These are phyloP conservation scores for Nemania sp. DNA, from an alignment of 2,329 filamentous ascomycete species.

Conservation along the genomic window DNA sequence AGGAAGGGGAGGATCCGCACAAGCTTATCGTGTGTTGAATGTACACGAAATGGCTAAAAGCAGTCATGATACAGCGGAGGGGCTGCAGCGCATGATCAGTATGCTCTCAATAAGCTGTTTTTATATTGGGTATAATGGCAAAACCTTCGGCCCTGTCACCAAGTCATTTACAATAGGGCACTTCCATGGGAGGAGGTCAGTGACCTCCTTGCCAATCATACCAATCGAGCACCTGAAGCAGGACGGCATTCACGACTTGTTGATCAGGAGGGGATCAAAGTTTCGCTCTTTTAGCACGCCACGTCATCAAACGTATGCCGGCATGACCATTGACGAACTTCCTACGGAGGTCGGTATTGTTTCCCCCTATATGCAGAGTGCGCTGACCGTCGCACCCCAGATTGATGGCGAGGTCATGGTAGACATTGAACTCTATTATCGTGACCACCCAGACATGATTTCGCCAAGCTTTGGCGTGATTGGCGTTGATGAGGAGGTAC, in stretches of 20 bases:
- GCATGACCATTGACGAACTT: not conserved
- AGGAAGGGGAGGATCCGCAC: not conserved
- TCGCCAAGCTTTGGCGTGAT: not conserved
- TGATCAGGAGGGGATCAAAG: not conserved
- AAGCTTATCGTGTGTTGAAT: not conserved
- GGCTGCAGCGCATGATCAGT: not conserved
- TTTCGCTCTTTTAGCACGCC: not conserved
- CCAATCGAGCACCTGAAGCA: not conserved
- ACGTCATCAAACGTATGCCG: not conserved
- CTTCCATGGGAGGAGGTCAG: not conserved
- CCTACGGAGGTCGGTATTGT: not conserved
- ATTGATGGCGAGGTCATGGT: not conserved
- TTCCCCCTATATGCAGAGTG: not conserved
- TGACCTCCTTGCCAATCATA: not conserved
- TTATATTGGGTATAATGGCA: not conserved
- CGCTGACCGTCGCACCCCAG: not conserved
- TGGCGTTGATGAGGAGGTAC: not conserved
- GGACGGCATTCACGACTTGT: not conserved
- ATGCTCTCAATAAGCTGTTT: not conserved
- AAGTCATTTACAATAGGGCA: not conserved
- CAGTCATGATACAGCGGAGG: not conserved
- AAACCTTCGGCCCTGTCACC: not conserved
- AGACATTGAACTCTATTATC: not conserved
- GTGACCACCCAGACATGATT: not conserved
- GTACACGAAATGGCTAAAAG: not conserved